Percentiles rank a stretch among this genome's conserved stretches.
These are phyloP conservation scores for Parascedosporium putredinis DNA, from an alignment of 2,329 filamentous ascomycete species.

Conservation along the genomic window DNA sequence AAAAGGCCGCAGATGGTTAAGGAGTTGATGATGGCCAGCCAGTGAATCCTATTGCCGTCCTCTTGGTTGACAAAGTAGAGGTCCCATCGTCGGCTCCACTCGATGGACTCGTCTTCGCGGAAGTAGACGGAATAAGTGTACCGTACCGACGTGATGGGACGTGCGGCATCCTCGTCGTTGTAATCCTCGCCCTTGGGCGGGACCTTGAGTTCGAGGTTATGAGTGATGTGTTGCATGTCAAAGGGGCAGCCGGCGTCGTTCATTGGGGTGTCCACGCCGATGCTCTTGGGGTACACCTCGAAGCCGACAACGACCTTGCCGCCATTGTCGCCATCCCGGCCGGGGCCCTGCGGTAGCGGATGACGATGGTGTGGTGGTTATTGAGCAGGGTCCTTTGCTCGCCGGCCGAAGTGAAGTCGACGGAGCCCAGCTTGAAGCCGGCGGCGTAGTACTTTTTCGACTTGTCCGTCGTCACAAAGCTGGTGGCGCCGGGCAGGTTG, in stretches of 20 bases:
- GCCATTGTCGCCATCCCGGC: conserved; percentile 55
- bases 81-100: conserved; percentile 81
- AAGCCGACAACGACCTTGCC: conserved; percentile 79
- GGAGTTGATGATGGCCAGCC: conserved; percentile 82
- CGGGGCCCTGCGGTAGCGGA: conserved; percentile 65
- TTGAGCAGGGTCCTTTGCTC: conserved; percentile 61
- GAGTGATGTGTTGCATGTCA: conserved; percentile 51
- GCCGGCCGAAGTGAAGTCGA: conserved; percentile 50
- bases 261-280: conserved; percentile 50
- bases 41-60: conserved; percentile 72
- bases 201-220: conserved; percentile 60
- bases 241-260: conserved; percentile 56
- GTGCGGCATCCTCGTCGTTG: conserved; percentile 53
- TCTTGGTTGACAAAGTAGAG: conserved; percentile 83
- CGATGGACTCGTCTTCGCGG: conserved; percentile 67
- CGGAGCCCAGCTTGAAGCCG: conserved; percentile 79
- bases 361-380: conserved; percentile 79
- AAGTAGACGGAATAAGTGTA: conserved; percentile 90
- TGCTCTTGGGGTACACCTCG: conserved; percentile 81
- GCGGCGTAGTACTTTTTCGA: conserved; percentile 79
- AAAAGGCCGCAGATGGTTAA: conserved; percentile 72
- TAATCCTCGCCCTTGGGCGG: conserved; percentile 24
- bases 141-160: conserved; percentile 59
- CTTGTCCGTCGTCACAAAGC: conserved; percentile 79
- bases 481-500: conserved; percentile 80